Percentiles rank a stretch among this genome's conserved stretches.
phyloP scores from a whole-genome alignment of 208 protist species.

The Leishmania martiniquensis region DNA sequence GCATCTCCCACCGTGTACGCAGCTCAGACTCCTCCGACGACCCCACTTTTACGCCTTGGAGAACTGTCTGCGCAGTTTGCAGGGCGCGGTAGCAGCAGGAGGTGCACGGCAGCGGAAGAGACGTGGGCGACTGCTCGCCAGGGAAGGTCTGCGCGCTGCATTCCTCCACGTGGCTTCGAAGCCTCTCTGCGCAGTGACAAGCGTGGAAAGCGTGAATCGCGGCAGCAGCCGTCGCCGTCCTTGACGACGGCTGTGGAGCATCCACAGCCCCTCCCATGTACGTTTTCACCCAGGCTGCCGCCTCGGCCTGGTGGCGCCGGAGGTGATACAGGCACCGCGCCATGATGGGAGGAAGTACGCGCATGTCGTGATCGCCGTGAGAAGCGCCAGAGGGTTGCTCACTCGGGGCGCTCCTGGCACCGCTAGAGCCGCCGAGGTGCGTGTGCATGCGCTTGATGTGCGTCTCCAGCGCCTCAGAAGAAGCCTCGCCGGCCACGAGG shows the following conservation, averaged over 20 bases:
- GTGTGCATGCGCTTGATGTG: constrained; percentile 1
- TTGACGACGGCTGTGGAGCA: constrained; percentile 1
- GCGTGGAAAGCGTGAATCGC: constrained; percentile 14
- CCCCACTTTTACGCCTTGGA: not conserved
- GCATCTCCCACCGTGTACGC: constrained; percentile 9
- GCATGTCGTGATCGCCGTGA: not conserved
- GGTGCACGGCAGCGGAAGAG: constrained; percentile 15
- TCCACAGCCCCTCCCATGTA: constrained; percentile 8
- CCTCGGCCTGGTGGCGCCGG: constrained; percentile 9
- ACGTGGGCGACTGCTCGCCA: not conserved
- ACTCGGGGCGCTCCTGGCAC: too few species aligned
- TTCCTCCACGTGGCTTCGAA: not conserved
- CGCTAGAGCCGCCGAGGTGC: not conserved
- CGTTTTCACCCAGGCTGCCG: constrained; percentile 12
- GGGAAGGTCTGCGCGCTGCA: not conserved
- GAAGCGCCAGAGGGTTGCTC: not conserved
- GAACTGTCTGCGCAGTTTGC: not conserved
- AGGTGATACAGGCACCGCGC: constrained; percentile 18
- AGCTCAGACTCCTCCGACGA: not conserved
- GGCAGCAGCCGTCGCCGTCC: not conserved
- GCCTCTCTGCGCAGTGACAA: constrained; percentile 10
- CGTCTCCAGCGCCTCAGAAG: constrained; percentile 7
- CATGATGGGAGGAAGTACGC: constrained; percentile 25
- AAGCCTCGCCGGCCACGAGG: constrained; percentile 12
- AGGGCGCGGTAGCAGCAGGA: constrained; percentile 22